Evolutionary conservation across 331 rosid species (phyloP).

Genomic region (Quercus phellos): DNA sequence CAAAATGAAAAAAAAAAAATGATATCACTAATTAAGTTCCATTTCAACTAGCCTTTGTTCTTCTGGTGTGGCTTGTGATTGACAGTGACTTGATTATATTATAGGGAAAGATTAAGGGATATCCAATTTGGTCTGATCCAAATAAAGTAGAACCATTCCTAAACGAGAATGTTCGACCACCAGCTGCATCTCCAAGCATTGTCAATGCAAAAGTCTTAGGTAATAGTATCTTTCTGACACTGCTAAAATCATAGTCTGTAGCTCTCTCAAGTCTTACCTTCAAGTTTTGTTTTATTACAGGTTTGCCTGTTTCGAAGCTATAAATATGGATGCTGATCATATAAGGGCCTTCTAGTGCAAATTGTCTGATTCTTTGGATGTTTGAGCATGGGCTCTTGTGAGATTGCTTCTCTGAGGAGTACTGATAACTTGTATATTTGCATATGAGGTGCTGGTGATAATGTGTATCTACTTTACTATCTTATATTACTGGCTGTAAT

Average conservation of each 20-base stretch:
- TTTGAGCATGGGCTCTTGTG: conserved; percentile 21
- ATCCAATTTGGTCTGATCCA: conserved; percentile 77
- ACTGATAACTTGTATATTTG: conserved; percentile 12
- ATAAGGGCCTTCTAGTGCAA: conserved; percentile 26
- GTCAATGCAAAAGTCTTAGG: conserved; percentile 83
- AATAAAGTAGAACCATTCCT: conserved; percentile 84
- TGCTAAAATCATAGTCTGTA: not conserved
- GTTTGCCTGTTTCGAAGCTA: conserved; percentile 73
- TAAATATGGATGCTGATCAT: conserved; percentile 24
- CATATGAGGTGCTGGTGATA: conserved; percentile 18
- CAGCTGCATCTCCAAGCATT: conserved; percentile 96
- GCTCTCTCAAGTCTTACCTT: not conserved
- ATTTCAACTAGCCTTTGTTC: conserved; percentile 9
- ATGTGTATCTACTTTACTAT: conserved; percentile 14
- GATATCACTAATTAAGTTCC: not conserved
- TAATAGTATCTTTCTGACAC: not conserved
- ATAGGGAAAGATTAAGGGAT: conserved; percentile 85
- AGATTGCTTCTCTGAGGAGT: conserved; percentile 7
- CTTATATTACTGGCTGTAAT: conserved; percentile 8
- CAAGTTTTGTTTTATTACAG: conserved; percentile 33
- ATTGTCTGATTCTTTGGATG: conserved; percentile 12
- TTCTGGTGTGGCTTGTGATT: conserved; percentile 5
- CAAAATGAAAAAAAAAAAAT: not conserved
- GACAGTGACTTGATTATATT: not conserved
- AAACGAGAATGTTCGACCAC: conserved; percentile 62